Percentiles rank a stretch among this genome's conserved stretches.
phyloP scores from a whole-genome alignment of 805 yeast species.

The Priceomyces medius region DNA sequence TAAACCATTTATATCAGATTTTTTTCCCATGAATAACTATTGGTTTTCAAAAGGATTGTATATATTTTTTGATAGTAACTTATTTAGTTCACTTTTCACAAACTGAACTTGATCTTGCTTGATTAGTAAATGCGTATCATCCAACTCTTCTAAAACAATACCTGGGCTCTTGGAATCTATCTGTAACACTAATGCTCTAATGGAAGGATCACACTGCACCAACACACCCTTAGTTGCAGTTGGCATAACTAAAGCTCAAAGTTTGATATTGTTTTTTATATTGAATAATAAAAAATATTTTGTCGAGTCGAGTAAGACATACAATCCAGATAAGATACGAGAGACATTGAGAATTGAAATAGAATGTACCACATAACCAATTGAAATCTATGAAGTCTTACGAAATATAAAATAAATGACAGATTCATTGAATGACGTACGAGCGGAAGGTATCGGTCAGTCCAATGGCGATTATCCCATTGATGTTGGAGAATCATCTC shows the following conservation, averaged over 20 bases:
- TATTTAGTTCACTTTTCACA: slow-evolving; percentile 75
- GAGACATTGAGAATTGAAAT: too few species aligned
- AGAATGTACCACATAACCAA: too few species aligned
- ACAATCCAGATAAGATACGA: too few species aligned
- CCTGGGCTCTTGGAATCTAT: slow-evolving; percentile 78
- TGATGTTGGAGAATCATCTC: too few species aligned
- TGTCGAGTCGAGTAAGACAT: background rate
- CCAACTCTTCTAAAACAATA: slow-evolving; percentile 72
- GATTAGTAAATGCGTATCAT: slow-evolving; percentile 85
- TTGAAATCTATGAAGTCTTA: too few species aligned
- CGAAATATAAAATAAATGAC: too few species aligned
- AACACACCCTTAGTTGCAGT: slow-evolving; percentile 44
- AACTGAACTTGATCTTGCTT: slow-evolving; percentile 73
- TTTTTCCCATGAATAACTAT: slow-evolving; percentile 19
- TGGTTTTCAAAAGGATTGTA: slow-evolving; percentile 83
- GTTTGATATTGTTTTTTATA: background rate
- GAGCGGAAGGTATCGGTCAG: too few species aligned
- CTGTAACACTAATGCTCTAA: slow-evolving; percentile 77
- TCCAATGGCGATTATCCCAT: too few species aligned
- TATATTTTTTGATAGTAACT: slow-evolving; percentile 75
- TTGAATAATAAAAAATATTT: too few species aligned
- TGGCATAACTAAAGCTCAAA: slow-evolving; percentile 26
- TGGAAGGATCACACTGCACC: slow-evolving; percentile 81
- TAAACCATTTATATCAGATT: background rate
- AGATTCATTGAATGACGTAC: too few species aligned